These are phyloP conservation scores for Alternaria sp. DNA, from an alignment of 2,329 filamentous ascomycete species.

Conservation along the genomic window DNA sequence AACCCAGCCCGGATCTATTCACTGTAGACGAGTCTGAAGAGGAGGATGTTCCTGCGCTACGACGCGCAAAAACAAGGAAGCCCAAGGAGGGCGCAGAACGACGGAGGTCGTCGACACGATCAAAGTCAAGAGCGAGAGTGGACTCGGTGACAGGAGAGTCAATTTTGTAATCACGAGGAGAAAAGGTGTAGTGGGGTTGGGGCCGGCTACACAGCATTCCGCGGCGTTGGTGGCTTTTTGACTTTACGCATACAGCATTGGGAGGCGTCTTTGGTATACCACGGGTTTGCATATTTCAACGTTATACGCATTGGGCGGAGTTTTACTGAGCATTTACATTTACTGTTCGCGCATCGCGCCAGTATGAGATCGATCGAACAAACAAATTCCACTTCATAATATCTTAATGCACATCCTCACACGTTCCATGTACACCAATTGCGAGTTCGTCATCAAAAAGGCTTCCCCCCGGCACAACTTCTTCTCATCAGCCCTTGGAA, in stretches of 20 bases:
- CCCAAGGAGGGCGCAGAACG: slow-evolving; percentile 47
- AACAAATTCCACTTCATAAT: slow-evolving; percentile 12
- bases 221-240: slow-evolving; percentile 27
- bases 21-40: slow-evolving; percentile 54
- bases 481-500: not conserved
- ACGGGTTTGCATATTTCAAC: slow-evolving; percentile 18
- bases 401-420: slow-evolving; percentile 2
- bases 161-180: slow-evolving; percentile 32
- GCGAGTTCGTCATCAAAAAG: slow-evolving; percentile 1
- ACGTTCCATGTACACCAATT: slow-evolving; percentile 4
- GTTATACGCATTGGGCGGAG: slow-evolving; percentile 38
- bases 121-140: slow-evolving; percentile 36
- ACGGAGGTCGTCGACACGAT: slow-evolving; percentile 44
- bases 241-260: slow-evolving; percentile 25
- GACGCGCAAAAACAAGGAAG: slow-evolving; percentile 42
- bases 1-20: slow-evolving; percentile 53
- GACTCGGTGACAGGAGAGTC: slow-evolving; percentile 40
- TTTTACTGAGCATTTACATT: slow-evolving; percentile 40
- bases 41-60: slow-evolving; percentile 37
- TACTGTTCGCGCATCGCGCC: slow-evolving; percentile 10
- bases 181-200: slow-evolving; percentile 8
- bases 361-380: slow-evolving; percentile 16
- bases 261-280: slow-evolving; percentile 25
- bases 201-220: slow-evolving; percentile 25
- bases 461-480: not conserved